phyloP scores from a whole-genome alignment of 2,329 filamentous ascomycete genomes.

The Pseudocercospora musae region DNA sequence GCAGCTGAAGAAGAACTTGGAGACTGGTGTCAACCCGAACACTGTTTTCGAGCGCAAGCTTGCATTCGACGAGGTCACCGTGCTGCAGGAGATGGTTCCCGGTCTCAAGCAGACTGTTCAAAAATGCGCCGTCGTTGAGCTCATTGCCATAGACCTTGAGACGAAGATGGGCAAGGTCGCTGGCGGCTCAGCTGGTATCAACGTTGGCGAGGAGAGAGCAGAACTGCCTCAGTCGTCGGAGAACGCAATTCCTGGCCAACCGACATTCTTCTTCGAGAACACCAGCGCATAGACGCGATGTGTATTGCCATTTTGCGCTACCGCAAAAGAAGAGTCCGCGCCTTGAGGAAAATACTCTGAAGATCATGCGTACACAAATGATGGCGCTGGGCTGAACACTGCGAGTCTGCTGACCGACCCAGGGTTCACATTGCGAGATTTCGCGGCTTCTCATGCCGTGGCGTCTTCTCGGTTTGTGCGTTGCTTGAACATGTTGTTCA shows the following conservation, averaged over 20 bases:
- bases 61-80: slow-evolving; percentile 77
- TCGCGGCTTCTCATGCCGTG: neutral
- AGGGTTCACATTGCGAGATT: neutral
- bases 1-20: slow-evolving; percentile 75
- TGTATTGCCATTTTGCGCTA: neutral
- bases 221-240: slow-evolving; percentile 62
- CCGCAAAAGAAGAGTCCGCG: neutral
- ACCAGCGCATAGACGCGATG: slow-evolving; percentile 22
- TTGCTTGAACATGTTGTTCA: neutral
- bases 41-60: slow-evolving; percentile 80
- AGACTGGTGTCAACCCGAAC: slow-evolving; percentile 59
- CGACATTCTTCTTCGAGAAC: slow-evolving; percentile 84
- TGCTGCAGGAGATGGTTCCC: slow-evolving; percentile 72
- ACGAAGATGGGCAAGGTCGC: slow-evolving; percentile 62
- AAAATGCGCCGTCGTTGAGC: slow-evolving; percentile 64
- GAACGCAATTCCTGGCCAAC: slow-evolving; percentile 74
- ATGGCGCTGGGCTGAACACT: neutral
- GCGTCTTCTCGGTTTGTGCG: neutral
- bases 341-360: neutral
- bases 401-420: neutral
- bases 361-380: neutral
- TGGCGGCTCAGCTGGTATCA: slow-evolving; percentile 48
- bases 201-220: slow-evolving; percentile 56
- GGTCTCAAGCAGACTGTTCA: slow-evolving; percentile 74
- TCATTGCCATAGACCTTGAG: slow-evolving; percentile 69